Evolutionary conservation across 441 rosid species (phyloP).

Genomic region (Populus hybrid): DNA sequence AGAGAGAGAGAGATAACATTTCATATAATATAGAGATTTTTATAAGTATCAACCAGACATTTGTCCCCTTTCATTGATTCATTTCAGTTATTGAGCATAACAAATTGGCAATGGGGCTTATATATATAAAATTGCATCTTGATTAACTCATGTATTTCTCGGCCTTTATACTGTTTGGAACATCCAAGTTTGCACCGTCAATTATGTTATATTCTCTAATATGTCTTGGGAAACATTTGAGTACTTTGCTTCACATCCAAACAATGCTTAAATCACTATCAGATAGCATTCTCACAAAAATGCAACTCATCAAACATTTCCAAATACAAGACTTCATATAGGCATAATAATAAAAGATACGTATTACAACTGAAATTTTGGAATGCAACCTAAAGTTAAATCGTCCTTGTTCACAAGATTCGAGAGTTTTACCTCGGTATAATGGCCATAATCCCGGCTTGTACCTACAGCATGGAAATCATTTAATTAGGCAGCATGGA

Average conservation of each 20-base stretch:
- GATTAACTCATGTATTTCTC: neutral
- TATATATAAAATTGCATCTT: neutral
- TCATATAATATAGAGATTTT: neutral
- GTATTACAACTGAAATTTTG: neutral
- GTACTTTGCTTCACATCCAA: neutral
- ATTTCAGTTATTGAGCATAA: neutral
- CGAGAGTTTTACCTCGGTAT: conserved; percentile 76
- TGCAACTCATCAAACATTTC: neutral
- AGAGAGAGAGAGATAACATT: neutral
- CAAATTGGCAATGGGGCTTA: neutral
- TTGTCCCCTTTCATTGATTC: neutral
- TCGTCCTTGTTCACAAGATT: neutral
- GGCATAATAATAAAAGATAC: no score
- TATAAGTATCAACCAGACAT: neutral
- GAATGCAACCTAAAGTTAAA: neutral
- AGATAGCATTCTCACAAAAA: neutral
- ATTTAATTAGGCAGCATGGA: conserved; percentile 14
- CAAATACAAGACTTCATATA: neutral
- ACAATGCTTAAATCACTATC: neutral
- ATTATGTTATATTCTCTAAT: neutral
- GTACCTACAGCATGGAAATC: conserved; percentile 48
- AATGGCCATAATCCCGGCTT: conserved; percentile 90
- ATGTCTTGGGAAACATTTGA: neutral
- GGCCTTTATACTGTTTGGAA: neutral
- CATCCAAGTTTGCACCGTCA: neutral